These are phyloP conservation scores for Ilyonectria sp. DNA, from an alignment of 2,329 filamentous ascomycete species.

Conservation along the genomic window DNA sequence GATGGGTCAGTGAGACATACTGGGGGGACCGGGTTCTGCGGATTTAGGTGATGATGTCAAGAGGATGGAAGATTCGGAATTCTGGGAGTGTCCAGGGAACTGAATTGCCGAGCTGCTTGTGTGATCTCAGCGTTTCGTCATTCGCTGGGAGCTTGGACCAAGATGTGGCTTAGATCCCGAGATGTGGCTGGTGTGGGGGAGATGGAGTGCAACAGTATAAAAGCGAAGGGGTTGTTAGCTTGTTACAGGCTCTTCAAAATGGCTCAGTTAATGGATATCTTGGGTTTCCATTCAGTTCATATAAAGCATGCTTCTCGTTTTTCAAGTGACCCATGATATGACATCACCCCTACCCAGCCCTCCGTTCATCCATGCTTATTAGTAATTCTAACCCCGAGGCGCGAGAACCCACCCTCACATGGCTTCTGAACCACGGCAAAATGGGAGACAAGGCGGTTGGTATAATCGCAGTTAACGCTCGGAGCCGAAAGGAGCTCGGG, in stretches of 20 bases:
- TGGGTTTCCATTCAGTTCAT: neutral
- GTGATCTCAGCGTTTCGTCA: constrained; percentile 50
- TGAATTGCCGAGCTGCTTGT: constrained; percentile 47
- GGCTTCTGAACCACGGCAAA: neutral
- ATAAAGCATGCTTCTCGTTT: neutral
- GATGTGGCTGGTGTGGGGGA: constrained; percentile 27
- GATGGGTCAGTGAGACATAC: constrained; percentile 4
- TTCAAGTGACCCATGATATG: neutral
- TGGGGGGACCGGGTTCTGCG: neutral
- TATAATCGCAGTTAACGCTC: neutral
- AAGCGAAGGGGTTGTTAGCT: neutral
- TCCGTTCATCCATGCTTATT: neutral
- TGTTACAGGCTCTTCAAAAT: neutral
- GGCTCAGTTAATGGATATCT: neutral
- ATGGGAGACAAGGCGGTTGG: neutral
- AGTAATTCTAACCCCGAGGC: neutral
- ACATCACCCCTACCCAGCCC: neutral
- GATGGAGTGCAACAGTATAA: neutral
- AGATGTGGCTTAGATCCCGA: neutral
- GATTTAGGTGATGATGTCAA: constrained; percentile 50
- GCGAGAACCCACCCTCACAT: neutral
- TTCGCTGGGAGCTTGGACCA: constrained; percentile 41
- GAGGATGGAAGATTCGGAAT: constrained; percentile 37
- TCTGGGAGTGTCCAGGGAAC: constrained; percentile 26
- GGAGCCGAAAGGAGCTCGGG: constrained; percentile 27